Conservation (phyloP, 306 rosid species). For the Medicago ruthenica region DNA sequence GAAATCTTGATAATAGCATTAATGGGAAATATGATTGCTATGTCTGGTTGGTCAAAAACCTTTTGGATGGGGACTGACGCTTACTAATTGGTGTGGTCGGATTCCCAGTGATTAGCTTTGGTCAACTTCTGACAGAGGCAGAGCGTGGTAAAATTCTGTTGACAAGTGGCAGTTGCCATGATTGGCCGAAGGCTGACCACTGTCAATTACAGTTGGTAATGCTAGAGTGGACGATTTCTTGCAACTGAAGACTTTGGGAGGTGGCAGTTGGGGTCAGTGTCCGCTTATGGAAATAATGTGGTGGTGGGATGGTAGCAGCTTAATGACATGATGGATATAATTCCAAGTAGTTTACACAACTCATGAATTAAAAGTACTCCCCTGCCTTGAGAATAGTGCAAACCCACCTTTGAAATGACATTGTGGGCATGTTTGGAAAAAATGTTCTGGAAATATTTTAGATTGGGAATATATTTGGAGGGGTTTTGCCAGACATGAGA, state of each 20-base stretch:
- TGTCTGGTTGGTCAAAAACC: conserved; percentile 11
- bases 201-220: background rate
- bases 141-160: conserved; percentile 5
- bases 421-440: background rate
- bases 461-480: background rate
- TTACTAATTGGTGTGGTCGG: background rate
- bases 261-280: conserved; percentile 3
- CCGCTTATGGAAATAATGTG: background rate
- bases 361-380: conserved; percentile 1
- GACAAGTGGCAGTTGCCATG: conserved; percentile 11
- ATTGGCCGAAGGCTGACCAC: background rate
- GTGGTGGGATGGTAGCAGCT: background rate
- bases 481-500: conserved; percentile 18
- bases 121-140: conserved; percentile 13
- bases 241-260: background rate
- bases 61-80: conserved; percentile 21
- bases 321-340: background rate
- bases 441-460: background rate
- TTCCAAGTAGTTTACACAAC: background rate
- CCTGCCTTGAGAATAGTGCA: background rate
- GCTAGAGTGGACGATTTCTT: background rate
- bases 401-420: conserved; percentile 2
- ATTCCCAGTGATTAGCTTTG: background rate
- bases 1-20: conserved; percentile 23
- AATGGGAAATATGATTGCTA: conserved; percentile 5